phyloP scores from a whole-genome alignment of 768 basidiomycete species.

The Termitomyces sp. region DNA sequence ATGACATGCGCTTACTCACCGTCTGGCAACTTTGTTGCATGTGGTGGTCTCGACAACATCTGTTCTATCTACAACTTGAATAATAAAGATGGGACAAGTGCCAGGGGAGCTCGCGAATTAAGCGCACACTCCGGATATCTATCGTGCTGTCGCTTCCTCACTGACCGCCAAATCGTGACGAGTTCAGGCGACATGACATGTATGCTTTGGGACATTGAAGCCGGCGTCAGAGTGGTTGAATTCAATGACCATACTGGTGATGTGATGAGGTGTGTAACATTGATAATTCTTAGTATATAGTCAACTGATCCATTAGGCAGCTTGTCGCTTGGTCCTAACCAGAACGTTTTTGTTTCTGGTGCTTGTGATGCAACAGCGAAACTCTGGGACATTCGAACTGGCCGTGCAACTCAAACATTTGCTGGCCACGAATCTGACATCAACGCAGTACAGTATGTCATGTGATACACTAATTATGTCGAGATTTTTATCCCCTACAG shows the following conservation, averaged over 20 bases:
- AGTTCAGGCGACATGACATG: slow-evolving; percentile 99
- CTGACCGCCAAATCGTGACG: slow-evolving; percentile 97
- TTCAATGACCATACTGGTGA: slow-evolving; percentile 99
- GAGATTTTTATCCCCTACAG: slow-evolving; percentile 35
- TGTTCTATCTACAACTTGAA: slow-evolving; percentile 97
- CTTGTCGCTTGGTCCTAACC: slow-evolving; percentile 89
- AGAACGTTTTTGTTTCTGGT: slow-evolving; percentile 95
- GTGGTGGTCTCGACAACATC: slow-evolving; percentile 98
- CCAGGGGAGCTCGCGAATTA: slow-evolving; percentile 90
- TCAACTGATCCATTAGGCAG: slow-evolving; percentile 35
- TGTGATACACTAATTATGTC: slow-evolving; percentile 2
- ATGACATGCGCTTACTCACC: slow-evolving; percentile 99
- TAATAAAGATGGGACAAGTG: slow-evolving; percentile 69
- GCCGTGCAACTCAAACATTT: slow-evolving; percentile 97
- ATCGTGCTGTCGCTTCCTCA: slow-evolving; percentile 97
- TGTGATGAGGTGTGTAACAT: slow-evolving; percentile 85
- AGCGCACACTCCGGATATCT: slow-evolving; percentile 98
- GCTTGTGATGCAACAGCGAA: slow-evolving; percentile 99
- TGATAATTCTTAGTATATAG: slow-evolving; percentile 1
- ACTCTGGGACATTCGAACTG: slow-evolving; percentile 97
- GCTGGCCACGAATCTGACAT: slow-evolving; percentile 99
- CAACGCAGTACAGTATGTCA: slow-evolving; percentile 92
- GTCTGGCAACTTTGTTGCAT: slow-evolving; percentile 95
- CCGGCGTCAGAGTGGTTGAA: slow-evolving; percentile 94
- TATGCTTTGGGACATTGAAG: slow-evolving; percentile 99